Evolutionary conservation across 1,139 yeast species (phyloP).

Genomic region (Kurtzmaniella quercitrusa): DNA sequence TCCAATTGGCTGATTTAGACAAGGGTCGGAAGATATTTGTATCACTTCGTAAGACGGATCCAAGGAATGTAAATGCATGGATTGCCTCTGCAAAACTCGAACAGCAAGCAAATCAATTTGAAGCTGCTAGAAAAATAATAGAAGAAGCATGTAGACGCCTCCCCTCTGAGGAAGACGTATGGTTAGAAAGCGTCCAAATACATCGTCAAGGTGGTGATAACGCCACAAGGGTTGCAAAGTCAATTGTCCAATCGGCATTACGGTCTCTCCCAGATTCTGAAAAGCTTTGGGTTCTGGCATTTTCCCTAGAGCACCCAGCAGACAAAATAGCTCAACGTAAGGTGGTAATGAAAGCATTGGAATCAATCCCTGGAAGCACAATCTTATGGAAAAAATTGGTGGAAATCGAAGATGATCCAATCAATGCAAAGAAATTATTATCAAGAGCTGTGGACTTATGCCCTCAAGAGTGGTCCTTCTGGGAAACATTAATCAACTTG

Average conservation of each 20-base stretch:
- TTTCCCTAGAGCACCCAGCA: slow-evolving; percentile 49
- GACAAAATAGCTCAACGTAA: slow-evolving; percentile 50
- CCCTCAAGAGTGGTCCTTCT: slow-evolving; percentile 61
- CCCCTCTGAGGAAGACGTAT: slow-evolving; percentile 66
- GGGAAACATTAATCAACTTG: slow-evolving; percentile 50
- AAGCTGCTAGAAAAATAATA: slow-evolving; percentile 57
- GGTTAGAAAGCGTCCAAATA: slow-evolving; percentile 80
- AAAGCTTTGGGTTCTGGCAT: slow-evolving; percentile 69
- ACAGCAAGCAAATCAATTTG: slow-evolving; percentile 54
- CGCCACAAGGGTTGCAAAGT: slow-evolving; percentile 40
- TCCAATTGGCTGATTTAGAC: slow-evolving; percentile 41
- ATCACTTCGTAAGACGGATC: slow-evolving; percentile 70
- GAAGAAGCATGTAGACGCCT: slow-evolving; percentile 70
- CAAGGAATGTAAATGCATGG: slow-evolving; percentile 78
- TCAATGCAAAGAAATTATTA: slow-evolving; percentile 53
- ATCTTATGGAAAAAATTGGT: slow-evolving; percentile 54
- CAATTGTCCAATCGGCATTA: slow-evolving; percentile 65
- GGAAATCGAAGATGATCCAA: slow-evolving; percentile 39
- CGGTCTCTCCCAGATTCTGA: slow-evolving; percentile 52
- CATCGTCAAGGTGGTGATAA: slow-evolving; percentile 43
- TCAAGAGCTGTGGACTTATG: slow-evolving; percentile 66
- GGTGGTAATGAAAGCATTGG: slow-evolving; percentile 60
- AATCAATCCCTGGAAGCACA: slow-evolving; percentile 43
- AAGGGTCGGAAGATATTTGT: slow-evolving; percentile 59
- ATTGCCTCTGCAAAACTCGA: slow-evolving; percentile 83